phyloP scores from a whole-genome alignment of 257 asterid species.

The Ilex aquifolium region DNA sequence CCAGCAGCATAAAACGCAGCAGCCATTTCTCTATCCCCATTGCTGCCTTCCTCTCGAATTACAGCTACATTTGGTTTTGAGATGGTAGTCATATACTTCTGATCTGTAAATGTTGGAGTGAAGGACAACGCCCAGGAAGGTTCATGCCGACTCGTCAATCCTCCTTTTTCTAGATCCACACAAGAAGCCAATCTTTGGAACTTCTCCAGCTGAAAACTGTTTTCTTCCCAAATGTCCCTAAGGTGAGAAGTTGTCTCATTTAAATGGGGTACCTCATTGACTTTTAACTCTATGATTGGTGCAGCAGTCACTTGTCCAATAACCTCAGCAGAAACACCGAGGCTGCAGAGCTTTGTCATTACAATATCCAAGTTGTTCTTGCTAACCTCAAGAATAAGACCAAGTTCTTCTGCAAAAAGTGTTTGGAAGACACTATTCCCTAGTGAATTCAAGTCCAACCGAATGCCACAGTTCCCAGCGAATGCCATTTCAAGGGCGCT shows the following conservation, averaged over 20 bases:
- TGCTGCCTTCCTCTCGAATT: constrained; percentile 93
- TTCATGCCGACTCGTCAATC: constrained; percentile 53
- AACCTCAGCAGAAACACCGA: constrained; percentile 46
- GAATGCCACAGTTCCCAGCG: constrained; percentile 81
- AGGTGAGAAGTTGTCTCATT: constrained; percentile 49
- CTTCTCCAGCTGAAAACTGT: constrained; percentile 78
- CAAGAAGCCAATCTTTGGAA: constrained; percentile 72
- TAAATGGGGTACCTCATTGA: constrained; percentile 55
- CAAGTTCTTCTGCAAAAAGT: constrained; percentile 90
- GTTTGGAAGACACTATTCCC: constrained; percentile 36
- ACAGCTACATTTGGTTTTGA: constrained; percentile 86
- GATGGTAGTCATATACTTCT: constrained; percentile 38
- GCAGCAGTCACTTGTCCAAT: constrained; percentile 62
- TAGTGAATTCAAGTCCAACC: constrained; percentile 40
- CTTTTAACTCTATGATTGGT: constrained; percentile 41
- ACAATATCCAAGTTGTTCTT: constrained; percentile 40
- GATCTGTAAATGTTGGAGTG: constrained; percentile 49
- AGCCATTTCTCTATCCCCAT: constrained; percentile 95
- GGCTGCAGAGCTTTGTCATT: constrained; percentile 33
- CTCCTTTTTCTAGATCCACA: constrained; percentile 75
- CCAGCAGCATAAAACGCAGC: constrained; percentile 91
- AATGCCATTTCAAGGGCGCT: constrained; percentile 88
- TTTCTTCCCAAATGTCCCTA: constrained; percentile 89
- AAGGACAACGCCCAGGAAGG: constrained; percentile 79
- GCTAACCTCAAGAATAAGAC: constrained; percentile 65